Percentiles rank a stretch among this genome's conserved stretches.
These are phyloP conservation scores for Helotiales sp. DNA, from an alignment of 2,329 filamentous ascomycete species.

Conservation along the genomic window DNA sequence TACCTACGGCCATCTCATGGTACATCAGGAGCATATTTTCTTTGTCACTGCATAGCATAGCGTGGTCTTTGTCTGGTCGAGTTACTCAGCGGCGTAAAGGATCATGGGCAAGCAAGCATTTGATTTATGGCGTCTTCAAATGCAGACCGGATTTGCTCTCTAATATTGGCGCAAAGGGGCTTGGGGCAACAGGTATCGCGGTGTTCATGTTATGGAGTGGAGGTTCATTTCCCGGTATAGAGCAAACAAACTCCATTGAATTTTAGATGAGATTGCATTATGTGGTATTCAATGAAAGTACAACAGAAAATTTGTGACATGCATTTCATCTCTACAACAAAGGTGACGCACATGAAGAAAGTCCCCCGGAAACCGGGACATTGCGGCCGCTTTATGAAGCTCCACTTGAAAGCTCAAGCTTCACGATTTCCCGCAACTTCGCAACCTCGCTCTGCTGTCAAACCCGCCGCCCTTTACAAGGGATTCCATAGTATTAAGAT, in stretches of 20 bases:
- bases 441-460: neutral
- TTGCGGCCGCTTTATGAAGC: neutral
- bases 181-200: neutral
- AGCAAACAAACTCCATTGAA: neutral
- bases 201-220: neutral
- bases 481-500: neutral
- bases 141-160: slow-evolving; percentile 1
- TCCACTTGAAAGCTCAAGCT: neutral
- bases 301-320: too few relatives aligned
- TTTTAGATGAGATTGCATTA: neutral
- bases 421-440: neutral
- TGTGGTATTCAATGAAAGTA: too few relatives aligned
- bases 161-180: neutral
- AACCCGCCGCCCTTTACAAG: too few relatives aligned
- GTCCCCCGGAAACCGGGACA: neutral
- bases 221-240: neutral
- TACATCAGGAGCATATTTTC: slow-evolving; percentile 16
- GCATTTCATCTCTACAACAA: neutral
- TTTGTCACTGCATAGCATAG: slow-evolving; percentile 29
- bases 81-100: slow-evolving; percentile 24
- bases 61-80: slow-evolving; percentile 15
- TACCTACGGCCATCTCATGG: neutral
- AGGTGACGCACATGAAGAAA: neutral
- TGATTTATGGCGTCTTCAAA: slow-evolving; percentile 11
- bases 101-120: slow-evolving; percentile 10